Evolutionary conservation across 2,329 filamentous ascomycete species (phyloP), one percentile per base, ranked within the genome.

Genomic region (Ilyonectria mors-panacis): DNA sequence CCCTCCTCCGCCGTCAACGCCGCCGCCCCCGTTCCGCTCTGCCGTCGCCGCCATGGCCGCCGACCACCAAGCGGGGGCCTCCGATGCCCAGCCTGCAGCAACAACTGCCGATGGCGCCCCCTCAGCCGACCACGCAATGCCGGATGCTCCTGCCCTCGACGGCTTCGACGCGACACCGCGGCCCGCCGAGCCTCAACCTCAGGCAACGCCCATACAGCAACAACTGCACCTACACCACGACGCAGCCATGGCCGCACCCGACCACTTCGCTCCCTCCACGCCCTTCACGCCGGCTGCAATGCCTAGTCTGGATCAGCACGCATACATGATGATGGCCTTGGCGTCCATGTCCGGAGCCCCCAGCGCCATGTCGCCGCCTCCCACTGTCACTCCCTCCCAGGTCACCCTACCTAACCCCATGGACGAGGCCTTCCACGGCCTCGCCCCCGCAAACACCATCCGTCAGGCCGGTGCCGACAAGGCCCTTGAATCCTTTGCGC

Each of bases 401-500:
- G 83, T 85, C 66, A 84, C 83, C 26, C 75, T 85, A 8, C 81
- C 84, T 4, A 81, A 81, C 64, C 65, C 77, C 7, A 72, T 80
- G 69, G 77, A 78, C 66, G 76, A 79, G 39, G 71, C 69, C 17
- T 72, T 77, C 55, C 72, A 78, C 35, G 72, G 75, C 10, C 66
- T 80, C 10, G 65, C 72, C 5, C 70, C 77, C 9, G 75, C 75
- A 65, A 79, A 77, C 61, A 76, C 80, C 45, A 74, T 78, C 42
- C 78, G 78, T 15, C 80, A 81, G 59, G 71, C 77, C 57, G 77
- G 72, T n/a, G 69, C 78, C 8, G 77, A 80, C 21, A 83, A 84
- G 71, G 81, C 80, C 54, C 79, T 89, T 15, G 85, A 89, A 74
- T 88, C 87, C 3, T 89, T 88, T 77, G 87, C 87, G 48, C 83